These are phyloP conservation scores for Arabidopsis thaliana DNA, from an alignment of 345 rosid genomes.

Conservation along the genomic window TAIR10.1 NC_003070.9:29937501-29938000, in stretches of 20 bases:
- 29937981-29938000: neutral
- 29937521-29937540: slow-evolving; percentile 59
- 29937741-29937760: neutral
- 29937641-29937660: slow-evolving; percentile 29
- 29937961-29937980: neutral
- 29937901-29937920: slow-evolving; percentile 32
- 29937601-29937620: slow-evolving; percentile 18
- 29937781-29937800: neutral
- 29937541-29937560: slow-evolving; percentile 22
- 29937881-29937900: neutral
- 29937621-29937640: neutral
- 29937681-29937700: neutral
- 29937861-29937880: slow-evolving; percentile 8
- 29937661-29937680: neutral
- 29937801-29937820: neutral
- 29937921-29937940: slow-evolving; percentile 1
- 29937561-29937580: slow-evolving; percentile 8
- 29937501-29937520: slow-evolving; percentile 46
- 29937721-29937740: neutral
- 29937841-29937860: slow-evolving; percentile 15
- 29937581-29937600: neutral
- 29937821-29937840: slow-evolving; percentile 9
- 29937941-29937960: neutral
- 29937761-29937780: neutral
- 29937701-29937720: neutral